phyloP scores from a whole-genome alignment of 805 yeast species.

The Yarrowia porcina region DNA sequence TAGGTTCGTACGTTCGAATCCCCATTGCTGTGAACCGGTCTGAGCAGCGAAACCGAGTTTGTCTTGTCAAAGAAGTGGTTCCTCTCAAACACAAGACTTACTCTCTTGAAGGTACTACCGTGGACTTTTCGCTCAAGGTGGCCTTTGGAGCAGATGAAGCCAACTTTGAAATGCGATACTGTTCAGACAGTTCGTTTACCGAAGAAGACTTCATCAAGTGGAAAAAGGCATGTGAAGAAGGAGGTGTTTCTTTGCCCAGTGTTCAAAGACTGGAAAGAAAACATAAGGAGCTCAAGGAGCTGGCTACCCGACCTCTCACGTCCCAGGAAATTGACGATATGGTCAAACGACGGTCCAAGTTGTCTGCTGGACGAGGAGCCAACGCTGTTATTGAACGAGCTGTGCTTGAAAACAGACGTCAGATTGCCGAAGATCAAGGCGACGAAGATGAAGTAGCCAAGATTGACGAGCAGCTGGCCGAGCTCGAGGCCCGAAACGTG shows the following conservation, averaged over 20 bases:
- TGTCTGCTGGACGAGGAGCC: conserved; percentile 59
- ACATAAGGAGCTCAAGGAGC: conserved; percentile 55
- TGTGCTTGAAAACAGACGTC: conserved; percentile 66
- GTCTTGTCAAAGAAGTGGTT: conserved; percentile 66
- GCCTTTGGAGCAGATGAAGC: conserved; percentile 79
- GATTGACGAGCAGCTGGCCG: conserved; percentile 38
- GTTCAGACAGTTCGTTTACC: conserved; percentile 74
- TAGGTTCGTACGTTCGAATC: conserved; percentile 77
- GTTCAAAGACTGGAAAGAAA: conserved; percentile 63
- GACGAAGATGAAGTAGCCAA: conserved; percentile 36
- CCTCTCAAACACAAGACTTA: conserved; percentile 45
- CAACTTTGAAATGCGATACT: conserved; percentile 69
- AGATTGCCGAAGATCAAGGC: conserved; percentile 59
- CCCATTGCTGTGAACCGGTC: conserved; percentile 71
- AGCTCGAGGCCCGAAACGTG: conserved; percentile 31
- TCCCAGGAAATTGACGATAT: conserved; percentile 71
- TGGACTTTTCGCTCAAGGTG: conserved; percentile 61
- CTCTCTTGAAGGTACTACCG: conserved; percentile 47
- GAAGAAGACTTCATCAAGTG: conserved; percentile 73
- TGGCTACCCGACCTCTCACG: conserved; percentile 65
- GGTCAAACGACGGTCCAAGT: conserved; percentile 66
- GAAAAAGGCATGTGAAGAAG: conserved; percentile 55
- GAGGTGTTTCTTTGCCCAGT: conserved; percentile 58
- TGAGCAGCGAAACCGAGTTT: conserved; percentile 71
- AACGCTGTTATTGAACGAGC: conserved; percentile 76